These are phyloP conservation scores for Limtongozyma cylindracea DNA, from an alignment of 805 yeast species.

Conservation along the genomic window DNA sequence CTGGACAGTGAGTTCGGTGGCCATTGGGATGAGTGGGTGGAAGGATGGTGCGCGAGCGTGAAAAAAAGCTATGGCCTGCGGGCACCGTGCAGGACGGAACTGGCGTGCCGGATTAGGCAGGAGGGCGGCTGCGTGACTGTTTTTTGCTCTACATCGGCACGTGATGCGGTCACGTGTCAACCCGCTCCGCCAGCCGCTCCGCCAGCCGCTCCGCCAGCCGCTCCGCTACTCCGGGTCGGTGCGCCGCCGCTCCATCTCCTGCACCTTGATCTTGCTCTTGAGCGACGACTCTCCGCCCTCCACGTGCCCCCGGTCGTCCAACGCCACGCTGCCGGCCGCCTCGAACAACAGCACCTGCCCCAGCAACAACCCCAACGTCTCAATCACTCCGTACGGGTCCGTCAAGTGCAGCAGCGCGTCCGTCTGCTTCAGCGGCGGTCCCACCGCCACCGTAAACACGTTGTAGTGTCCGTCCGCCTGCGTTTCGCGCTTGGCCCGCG, in stretches of 20 bases:
- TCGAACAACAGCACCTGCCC: constrained; percentile 65
- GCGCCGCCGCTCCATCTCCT: no score
- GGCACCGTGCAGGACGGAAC: no score
- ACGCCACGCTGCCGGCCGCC: constrained; percentile 48
- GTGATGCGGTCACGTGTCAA: no score
- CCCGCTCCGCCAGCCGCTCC: no score
- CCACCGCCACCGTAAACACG: constrained; percentile 71
- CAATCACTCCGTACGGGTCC: constrained; percentile 68
- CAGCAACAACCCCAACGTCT: constrained; percentile 53
- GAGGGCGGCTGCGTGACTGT: no score
- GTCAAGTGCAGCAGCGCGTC: constrained; percentile 66
- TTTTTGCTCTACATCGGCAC: no score
- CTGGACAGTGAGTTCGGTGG: constrained; percentile 99
- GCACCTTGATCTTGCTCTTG: constrained; percentile 14
- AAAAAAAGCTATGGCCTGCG: no score
- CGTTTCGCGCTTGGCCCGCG: constrained; percentile 10
- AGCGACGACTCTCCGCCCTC: constrained; percentile 17
- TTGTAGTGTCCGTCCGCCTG: constrained; percentile 29
- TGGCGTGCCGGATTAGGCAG: no score
- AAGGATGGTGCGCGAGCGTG: no score
- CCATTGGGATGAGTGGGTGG: constrained; percentile 74
- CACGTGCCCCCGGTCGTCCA: constrained; percentile 60
- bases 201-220: no score
- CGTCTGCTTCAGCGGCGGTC: constrained; percentile 74
- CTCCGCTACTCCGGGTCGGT: no score